Evolutionary conservation across 805 yeast genomes (phyloP), one percentile per base, ranked within the genome.

Genomic region (Kuraishia ogatae): DNA sequence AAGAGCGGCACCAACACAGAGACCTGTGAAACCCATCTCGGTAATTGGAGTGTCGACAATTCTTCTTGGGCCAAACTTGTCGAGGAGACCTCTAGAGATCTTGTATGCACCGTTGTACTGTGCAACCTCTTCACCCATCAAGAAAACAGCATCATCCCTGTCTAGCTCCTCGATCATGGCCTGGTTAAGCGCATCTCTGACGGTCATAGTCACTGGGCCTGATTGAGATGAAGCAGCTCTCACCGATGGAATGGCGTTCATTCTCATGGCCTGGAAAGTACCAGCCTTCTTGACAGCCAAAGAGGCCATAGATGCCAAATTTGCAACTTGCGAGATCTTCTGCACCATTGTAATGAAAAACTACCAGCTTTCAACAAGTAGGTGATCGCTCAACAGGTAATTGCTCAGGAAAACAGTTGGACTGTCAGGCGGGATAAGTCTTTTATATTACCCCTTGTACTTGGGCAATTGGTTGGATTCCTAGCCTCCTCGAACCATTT

Each of bases 61-160:
- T 76, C 97, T 85, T 72, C 88, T 83, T 70, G 91, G 96, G 60
- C 97, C 97, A 66, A 91, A 92, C 71, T 96, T 83, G 74, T 94
- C 99, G 67, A 94, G 80, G 61, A 94, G 81, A 39, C 99, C 99
- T 70, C 96, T 85, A 60, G 98, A 87, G 60, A 94, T 87, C 79
- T 94, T 94, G 79, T 94, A 94, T 58, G 99, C 99, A 78, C 99
- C 99, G 71, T 94, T 92, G 77, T 94, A 94, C 74, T 93, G 98
- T 50, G 97, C 99, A 61, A 94, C 99, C 75, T 94, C 99, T 78
- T 94, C 99, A 74, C 99, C 99, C 82, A 94, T 88, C 64, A 94
- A 73, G 79, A 90, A 94, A 50, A 94, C 98, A 63, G 82, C 86
- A 62, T 90, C 94, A 71, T 94, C 97, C 63, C 93, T 82, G 77